Percentiles rank a stretch among this genome's conserved stretches.
These are phyloP conservation scores for Plenodomus biglobosus DNA, from an alignment of 2,329 filamentous ascomycete genomes.

Conservation along the genomic window DNA sequence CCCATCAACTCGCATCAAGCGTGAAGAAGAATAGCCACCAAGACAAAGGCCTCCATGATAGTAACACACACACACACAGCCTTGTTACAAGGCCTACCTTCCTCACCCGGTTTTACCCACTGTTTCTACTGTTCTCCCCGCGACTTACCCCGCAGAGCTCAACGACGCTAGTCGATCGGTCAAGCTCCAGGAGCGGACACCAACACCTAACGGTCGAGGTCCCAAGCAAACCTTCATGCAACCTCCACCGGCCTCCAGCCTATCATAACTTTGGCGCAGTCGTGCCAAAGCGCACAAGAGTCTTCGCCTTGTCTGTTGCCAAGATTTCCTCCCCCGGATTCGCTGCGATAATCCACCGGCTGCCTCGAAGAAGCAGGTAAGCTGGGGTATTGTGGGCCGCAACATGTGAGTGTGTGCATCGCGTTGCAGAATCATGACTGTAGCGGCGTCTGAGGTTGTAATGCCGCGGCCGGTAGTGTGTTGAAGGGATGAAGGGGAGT, in stretches of 20 bases:
- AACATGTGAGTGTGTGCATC: conserved; percentile 4
- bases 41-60: too few species aligned
- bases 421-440: not conserved
- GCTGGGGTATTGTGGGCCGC: conserved; percentile 10
- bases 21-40: too few species aligned
- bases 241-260: conserved; percentile 8
- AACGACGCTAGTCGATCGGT: conserved; percentile 8
- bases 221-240: conserved; percentile 17
- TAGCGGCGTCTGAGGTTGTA: not conserved
- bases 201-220: conserved; percentile 5
- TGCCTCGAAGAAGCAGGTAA: conserved; percentile 19
- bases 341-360: conserved; percentile 11
- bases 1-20: too few species aligned
- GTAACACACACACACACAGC: too few species aligned
- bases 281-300: conserved; percentile 21
- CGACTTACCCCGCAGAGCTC: conserved; percentile 19
- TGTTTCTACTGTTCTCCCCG: not conserved
- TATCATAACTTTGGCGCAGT: conserved; percentile 4
- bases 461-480: not conserved
- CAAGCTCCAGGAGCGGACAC: not conserved
- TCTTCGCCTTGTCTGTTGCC: conserved; percentile 18
- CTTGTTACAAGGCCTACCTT: not conserved
- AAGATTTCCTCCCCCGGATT: conserved; percentile 23
- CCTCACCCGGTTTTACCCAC: not conserved
- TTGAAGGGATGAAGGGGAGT: too few species aligned